Evolutionary conservation across 2,329 filamentous ascomycete genomes (phyloP), one percentile per base, ranked within the genome.

Genomic region (Tricladium varicosporioides): DNA sequence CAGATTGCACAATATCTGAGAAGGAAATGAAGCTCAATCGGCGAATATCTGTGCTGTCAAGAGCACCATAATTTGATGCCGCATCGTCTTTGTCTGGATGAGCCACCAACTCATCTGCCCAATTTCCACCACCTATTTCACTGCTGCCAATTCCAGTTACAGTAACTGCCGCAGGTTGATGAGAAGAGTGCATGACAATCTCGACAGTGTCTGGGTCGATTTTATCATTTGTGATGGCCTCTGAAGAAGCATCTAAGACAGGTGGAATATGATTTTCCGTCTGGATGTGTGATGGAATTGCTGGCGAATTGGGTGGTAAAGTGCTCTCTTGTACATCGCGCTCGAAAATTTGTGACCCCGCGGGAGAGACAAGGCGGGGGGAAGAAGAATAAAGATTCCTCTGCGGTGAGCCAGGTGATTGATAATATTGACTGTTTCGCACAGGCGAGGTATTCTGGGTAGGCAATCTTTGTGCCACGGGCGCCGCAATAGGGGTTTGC

Each of bases 21-120:
- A 97, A 97, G 7, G 92, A 96, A 70, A 97, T 96, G 75, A 97
- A 97, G 71, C 89, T 94, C 60, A 97, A 76, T 18, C 93, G 85
- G 47, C 91, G 86, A 15, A 95, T 83, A 67, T 96, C 92, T 48
- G 84, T 80, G 42, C 81, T 82, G 67, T 96, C 92, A 60, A 93
- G 77, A 47, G 87, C 85, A 32, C 87, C 90, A 71, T 93, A 93
- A 69, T 85, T 91, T 57, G 87, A 89, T 1, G 84, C 84, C 22
- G 79, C 79, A 63, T 93, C 89, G 69, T 69, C 78, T n/a, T 73
- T 74, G 52, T 83, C 78, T 48, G 73, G 74, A 56, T 78, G 77
- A 5, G 79, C 75, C 67, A 84, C 78, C 18, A 81, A 78, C 75
- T 76, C 51, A 54, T 77, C 76, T 13, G 65, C 58, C 59, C 65